Percentiles rank a stretch among this genome's conserved stretches.
These are phyloP conservation scores for Pythium coloratum DNA, from an alignment of 352 stramenopile species.

Conservation along the genomic window DNA sequence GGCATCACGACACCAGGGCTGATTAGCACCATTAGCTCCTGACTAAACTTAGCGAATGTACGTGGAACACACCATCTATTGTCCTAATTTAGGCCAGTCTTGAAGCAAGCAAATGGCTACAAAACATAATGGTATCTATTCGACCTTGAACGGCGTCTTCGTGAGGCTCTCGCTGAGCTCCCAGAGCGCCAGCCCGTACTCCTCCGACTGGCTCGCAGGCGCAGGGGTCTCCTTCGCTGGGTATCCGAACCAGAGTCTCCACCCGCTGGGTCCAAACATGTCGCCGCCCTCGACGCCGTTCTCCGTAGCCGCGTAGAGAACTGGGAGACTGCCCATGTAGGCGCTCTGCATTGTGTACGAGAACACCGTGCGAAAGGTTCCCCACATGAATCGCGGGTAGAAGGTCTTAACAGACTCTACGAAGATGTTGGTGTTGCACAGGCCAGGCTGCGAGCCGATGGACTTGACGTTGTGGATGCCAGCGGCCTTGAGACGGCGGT, in stretches of 20 bases:
- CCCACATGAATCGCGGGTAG: constrained; percentile 10
- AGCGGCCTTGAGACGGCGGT: constrained; percentile 18
- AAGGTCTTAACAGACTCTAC: constrained; percentile 4
- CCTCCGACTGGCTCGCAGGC: constrained; percentile 7
- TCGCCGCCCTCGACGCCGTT: constrained; percentile 1
- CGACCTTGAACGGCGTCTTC: constrained; percentile 7
- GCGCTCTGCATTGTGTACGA: constrained; percentile 13
- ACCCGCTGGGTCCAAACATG: constrained; percentile 14
- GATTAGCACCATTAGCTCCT: constrained; percentile 1
- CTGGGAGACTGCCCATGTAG: constrained; percentile 14
- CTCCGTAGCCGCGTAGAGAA: constrained; percentile 12
- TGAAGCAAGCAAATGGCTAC: background rate
- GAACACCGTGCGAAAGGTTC: background rate
- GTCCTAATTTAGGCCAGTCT: background rate
- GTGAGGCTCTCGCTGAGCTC: constrained; percentile 13
- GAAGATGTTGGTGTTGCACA: constrained; percentile 19
- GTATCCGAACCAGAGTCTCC: constrained; percentile 1
- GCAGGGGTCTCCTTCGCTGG: constrained; percentile 7
- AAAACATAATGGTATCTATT: background rate
- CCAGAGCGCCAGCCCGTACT: constrained; percentile 13
- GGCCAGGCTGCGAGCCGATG: constrained; percentile 24
- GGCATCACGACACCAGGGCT: constrained; percentile 1
- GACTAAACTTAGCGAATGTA: background rate
- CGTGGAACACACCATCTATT: background rate
- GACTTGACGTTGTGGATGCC: constrained; percentile 22